These are phyloP conservation scores for Harringtonia aguacate DNA, from an alignment of 2,329 filamentous ascomycete genomes.

Conservation along the genomic window DNA sequence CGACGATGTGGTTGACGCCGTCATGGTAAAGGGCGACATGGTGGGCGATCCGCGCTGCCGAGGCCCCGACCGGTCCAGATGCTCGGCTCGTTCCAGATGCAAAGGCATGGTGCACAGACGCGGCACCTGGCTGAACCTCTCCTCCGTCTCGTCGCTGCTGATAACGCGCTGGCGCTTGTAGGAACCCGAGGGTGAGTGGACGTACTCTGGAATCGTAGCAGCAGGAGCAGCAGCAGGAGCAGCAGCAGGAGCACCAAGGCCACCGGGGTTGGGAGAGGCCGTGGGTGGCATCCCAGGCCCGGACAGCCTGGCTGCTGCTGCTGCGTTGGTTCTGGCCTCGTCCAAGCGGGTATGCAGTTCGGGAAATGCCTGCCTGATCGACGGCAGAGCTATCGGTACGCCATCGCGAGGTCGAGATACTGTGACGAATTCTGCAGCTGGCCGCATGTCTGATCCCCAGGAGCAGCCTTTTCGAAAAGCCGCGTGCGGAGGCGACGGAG, in stretches of 20 bases:
- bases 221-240: too few relatives aligned
- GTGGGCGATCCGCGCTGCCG: background rate
- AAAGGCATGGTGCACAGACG: slow-evolving; percentile 26
- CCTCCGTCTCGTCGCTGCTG: slow-evolving; percentile 24
- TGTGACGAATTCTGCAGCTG: background rate
- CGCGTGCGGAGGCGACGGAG: slow-evolving; percentile 25
- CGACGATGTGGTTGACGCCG: background rate
- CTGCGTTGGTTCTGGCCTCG: slow-evolving; percentile 20
- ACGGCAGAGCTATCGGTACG: slow-evolving; percentile 30
- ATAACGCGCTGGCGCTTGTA: slow-evolving; percentile 37
- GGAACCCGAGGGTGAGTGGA: slow-evolving; percentile 32
- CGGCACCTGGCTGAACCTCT: slow-evolving; percentile 33
- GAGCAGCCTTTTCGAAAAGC: slow-evolving; percentile 24
- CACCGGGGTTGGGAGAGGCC: slow-evolving; percentile 21
- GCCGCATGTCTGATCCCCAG: slow-evolving; percentile 20
- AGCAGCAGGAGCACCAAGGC: too few relatives aligned
- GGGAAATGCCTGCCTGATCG: slow-evolving; percentile 33
- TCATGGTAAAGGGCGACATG: background rate
- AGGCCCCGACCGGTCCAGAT: slow-evolving; percentile 7
- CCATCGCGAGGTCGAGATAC: background rate
- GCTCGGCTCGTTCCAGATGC: background rate
- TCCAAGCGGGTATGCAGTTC: slow-evolving; percentile 10
- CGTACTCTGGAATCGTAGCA: slow-evolving; percentile 28
- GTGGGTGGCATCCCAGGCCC: slow-evolving; percentile 12
- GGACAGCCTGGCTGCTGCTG: slow-evolving; percentile 23